phyloP scores from a whole-genome alignment of 2,329 filamentous ascomycete genomes.

The Zymoseptoria passerinii region DNA sequence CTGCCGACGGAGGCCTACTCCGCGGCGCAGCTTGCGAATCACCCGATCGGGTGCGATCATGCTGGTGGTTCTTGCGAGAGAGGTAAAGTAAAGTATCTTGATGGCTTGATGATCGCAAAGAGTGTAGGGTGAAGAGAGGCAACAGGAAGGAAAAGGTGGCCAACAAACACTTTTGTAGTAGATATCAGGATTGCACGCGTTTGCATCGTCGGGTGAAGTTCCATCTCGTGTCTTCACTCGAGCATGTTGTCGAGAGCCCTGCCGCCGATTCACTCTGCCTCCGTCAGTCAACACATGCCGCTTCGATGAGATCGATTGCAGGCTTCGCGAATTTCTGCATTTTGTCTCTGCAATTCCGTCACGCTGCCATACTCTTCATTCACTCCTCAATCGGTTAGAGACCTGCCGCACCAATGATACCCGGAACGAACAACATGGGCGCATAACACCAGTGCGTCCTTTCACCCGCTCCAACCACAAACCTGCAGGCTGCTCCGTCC shows the following conservation, averaged over 20 bases:
- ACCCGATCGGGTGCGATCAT: not conserved
- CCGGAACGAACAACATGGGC: slow-evolving; percentile 32
- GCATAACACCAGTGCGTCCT: slow-evolving; percentile 46
- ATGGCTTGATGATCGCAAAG: not conserved
- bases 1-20: not conserved
- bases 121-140: not conserved
- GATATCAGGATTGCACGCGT: not conserved
- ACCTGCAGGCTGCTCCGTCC: slow-evolving; percentile 39
- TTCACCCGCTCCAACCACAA: slow-evolving; percentile 32
- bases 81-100: not conserved
- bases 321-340: not conserved
- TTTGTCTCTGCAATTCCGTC: not conserved
- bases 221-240: not conserved
- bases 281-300: not conserved
- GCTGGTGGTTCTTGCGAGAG: not conserved
- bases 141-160: not conserved
- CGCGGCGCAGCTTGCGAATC: not conserved
- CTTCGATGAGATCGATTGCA: not conserved
- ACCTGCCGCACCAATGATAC: slow-evolving; percentile 15
- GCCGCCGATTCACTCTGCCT: not conserved
- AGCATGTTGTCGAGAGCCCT: not conserved
- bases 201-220: not conserved
- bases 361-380: not conserved
- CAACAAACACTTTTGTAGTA: not conserved
- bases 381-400: not conserved